These are phyloP conservation scores for Penicillium sp. DNA, from an alignment of 2,329 filamentous ascomycete species.

Conservation along the genomic window DNA sequence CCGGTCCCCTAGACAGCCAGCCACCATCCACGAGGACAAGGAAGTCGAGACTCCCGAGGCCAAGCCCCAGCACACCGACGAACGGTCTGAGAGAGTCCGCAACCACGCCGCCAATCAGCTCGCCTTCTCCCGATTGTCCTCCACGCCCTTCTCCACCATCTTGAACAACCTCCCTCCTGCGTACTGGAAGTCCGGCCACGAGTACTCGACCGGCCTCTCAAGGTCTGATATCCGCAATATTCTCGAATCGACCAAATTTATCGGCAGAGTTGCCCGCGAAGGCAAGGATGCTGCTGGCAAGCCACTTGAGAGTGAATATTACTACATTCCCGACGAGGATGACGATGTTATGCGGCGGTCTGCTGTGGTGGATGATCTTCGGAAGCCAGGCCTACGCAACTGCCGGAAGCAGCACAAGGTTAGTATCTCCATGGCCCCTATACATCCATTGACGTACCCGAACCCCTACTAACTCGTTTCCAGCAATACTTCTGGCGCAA, in stretches of 20 bases:
- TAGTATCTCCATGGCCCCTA: slow-evolving; percentile 27
- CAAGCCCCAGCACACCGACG: slow-evolving; percentile 19
- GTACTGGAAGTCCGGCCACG: slow-evolving; percentile 44
- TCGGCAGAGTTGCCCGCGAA: slow-evolving; percentile 79
- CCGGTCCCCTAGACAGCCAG: slow-evolving; percentile 25
- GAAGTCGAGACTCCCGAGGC: slow-evolving; percentile 15
- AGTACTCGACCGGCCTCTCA: slow-evolving; percentile 43
- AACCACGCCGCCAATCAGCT: slow-evolving; percentile 94
- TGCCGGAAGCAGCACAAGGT: slow-evolving; percentile 98
- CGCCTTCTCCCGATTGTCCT: slow-evolving; percentile 84
- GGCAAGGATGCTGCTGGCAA: slow-evolving; percentile 96
- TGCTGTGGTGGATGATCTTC: slow-evolving; percentile 73
- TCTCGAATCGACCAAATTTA: slow-evolving; percentile 65
- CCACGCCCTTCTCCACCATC: slow-evolving; percentile 81
- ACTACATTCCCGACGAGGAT: slow-evolving; percentile 85
- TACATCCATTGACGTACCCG: slow-evolving; percentile 32
- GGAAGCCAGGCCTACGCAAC: slow-evolving; percentile 78
- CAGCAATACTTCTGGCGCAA: slow-evolving; percentile 67
- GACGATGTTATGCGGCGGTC: slow-evolving; percentile 66
- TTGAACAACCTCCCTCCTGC: slow-evolving; percentile 71
- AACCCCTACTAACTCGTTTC: slow-evolving; percentile 17
- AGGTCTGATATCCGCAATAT: slow-evolving; percentile 59
- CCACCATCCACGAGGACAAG: slow-evolving; percentile 17
- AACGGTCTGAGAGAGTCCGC: slow-evolving; percentile 34
- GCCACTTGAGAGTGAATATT: slow-evolving; percentile 88